Percentiles rank a stretch among this genome's conserved stretches.
Conservation (phyloP, 179 eudicot species). For the Camellia oleifera region DNA sequence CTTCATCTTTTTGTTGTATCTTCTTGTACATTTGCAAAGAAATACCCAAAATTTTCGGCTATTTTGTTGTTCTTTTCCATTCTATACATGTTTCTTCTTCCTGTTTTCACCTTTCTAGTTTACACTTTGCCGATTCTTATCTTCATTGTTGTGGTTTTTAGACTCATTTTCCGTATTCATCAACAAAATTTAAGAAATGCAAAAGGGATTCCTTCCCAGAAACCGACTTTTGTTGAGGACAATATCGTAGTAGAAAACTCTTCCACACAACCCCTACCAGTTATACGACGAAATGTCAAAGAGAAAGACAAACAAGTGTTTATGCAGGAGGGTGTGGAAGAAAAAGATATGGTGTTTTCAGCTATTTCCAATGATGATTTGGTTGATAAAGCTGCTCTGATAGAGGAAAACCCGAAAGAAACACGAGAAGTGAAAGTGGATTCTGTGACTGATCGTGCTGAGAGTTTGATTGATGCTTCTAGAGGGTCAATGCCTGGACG, state of each 20-base stretch:
- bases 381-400: constrained; percentile 30
- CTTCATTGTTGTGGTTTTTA: constrained; percentile 32
- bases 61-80: constrained; percentile 38
- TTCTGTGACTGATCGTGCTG: constrained; percentile 8
- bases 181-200: constrained; percentile 14
- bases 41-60: constrained; percentile 42
- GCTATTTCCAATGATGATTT: constrained; percentile 18
- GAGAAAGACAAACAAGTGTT: constrained; percentile 19
- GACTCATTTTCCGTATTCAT: constrained; percentile 18
- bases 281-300: constrained; percentile 26
- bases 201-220: constrained; percentile 14
- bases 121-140: constrained; percentile 42
- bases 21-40: constrained; percentile 33
- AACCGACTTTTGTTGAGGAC: constrained; percentile 2
- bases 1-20: constrained; percentile 31
- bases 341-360: constrained; percentile 17
- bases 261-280: constrained; percentile 12
- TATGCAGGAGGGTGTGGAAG: constrained; percentile 10
- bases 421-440: constrained; percentile 29
- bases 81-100: constrained; percentile 48
- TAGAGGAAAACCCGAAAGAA: constrained; percentile 40
- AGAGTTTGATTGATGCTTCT: constrained; percentile 11
- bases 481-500: background rate
- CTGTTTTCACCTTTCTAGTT: constrained; percentile 43
- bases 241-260: background rate